A percentile compares a stretch with the other conserved stretches of the same genome.
Conservation (phyloP, 352 stramenopile species). For the Phytopythium vexans region DNA sequence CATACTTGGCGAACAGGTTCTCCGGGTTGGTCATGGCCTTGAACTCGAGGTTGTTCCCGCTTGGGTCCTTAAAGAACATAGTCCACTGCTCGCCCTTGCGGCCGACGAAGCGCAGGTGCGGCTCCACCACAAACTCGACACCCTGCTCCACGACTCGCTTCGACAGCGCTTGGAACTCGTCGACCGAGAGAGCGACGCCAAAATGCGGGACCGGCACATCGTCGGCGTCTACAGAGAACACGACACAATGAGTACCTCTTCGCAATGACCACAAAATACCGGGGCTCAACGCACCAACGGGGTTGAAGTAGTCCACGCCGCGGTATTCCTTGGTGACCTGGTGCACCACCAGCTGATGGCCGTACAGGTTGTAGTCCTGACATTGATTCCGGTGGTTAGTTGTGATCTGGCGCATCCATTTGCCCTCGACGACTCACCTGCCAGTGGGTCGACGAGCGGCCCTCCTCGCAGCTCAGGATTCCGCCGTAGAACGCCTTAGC, state of each 20-base stretch:
- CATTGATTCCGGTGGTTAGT: conserved; percentile 26
- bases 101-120: conserved; percentile 92
- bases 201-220: conserved; percentile 97
- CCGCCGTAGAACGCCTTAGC: conserved; percentile 93
- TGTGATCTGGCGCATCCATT: neutral
- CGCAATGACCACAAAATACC: neutral
- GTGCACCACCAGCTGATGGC: conserved; percentile 87
- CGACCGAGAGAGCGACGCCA: conserved; percentile 91
- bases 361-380: conserved; percentile 90
- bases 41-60: conserved; percentile 98
- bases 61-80: conserved; percentile 99
- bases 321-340: conserved; percentile 92
- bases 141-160: conserved; percentile 67
- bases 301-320: conserved; percentile 94
- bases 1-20: conserved; percentile 99
- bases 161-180: conserved; percentile 90
- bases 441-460: conserved; percentile 91
- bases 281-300: conserved; percentile 65
- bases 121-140: conserved; percentile 95
- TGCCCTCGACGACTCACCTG: conserved; percentile 43
- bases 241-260: neutral
- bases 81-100: conserved; percentile 97
- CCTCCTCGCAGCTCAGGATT: conserved; percentile 90
- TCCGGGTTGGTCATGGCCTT: conserved; percentile 97
- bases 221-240: conserved; percentile 78